Evolutionary conservation across 768 basidiomycete species (phyloP), one percentile per base, ranked within the genome.

Genomic region (Flagelloscypha sp.): DNA sequence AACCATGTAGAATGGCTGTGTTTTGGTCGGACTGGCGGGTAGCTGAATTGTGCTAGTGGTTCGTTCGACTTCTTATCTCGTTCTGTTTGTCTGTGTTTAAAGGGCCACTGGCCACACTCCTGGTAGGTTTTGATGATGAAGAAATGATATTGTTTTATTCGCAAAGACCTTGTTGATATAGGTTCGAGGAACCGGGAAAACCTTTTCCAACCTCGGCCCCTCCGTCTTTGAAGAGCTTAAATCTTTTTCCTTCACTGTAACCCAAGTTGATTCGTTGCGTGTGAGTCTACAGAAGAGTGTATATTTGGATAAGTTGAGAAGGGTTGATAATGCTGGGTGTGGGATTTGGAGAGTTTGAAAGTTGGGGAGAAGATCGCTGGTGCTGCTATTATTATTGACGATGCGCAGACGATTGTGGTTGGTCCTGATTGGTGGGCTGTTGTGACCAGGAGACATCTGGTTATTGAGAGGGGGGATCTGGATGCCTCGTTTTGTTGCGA

Each of bases 371-470:
- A 66, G 25, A 63, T 94, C 19, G 58, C 71, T 28, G 94, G 93
- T 7, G 92, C 94, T 7, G 88, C 90, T 23, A 82, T 97, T 74
- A 82, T 98, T 41, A 86, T 95, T 48, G 93, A 98, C 56, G 68
- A 87, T 46, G 97, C 93, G 15, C 94, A 95, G 63, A 95, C 93
- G 16, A 87, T 97, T 41, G 83, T 98, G 21, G 58, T 98, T 4
- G 76, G 89, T 15, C 84, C 87, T 0, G 76, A 70, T 11, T 76
- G 83, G 33, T 72, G 56, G 50, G 83, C 75, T 13, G 60, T 82
- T 6, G 50, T 87, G 37, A 72, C 79, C 31, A 78, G 74, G 37
- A 79, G 76, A 44, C 83, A 86, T 54, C 52, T 90, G 57, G 66
- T 67, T 30, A 64, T 76, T 45, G 37, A 38, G 30, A 32, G 20